Base-by-base conservation (phyloP, 2,329 filamentous ascomycete genomes). In the Cercospora zeina region DNA sequence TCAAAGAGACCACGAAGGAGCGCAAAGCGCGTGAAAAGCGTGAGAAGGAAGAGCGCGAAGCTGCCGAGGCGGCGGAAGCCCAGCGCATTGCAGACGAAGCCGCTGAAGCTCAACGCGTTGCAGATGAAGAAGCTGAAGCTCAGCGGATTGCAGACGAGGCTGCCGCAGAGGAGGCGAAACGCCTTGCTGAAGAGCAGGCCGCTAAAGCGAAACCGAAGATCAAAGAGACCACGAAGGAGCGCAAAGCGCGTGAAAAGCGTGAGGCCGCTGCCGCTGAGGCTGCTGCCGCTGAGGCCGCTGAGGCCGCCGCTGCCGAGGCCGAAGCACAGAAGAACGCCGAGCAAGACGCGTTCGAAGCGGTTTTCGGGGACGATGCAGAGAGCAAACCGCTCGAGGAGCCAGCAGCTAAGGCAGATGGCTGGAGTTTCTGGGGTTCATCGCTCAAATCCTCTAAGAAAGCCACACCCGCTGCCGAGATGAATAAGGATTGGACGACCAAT, bases 391-490 rank as follows among this genome's bases (percentile, higher is more conserved):
- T 66, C 9, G 66, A 68, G n/a, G 64, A 63, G 16, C 58, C 67
- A 19, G 67, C 70, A 42, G 59, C 56, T 30, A 71, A 73, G 64
- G 67, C 72, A 30, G 70, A 73, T 53, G 78, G 77, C 49, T 78
- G 74, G 73, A 70, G 75, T 54, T 77, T 77, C 59, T 81, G 77
- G 77, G 79, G 79, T 59, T 74, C 78, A 47, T 77, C 76, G 60
- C 70, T 78, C 58, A 79, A 78, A 68, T 77, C 77, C 62, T 75
- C 66, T 33, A 80, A 78, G 64, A 79, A 79, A 68, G 69, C 73
- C 68, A 68, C 72, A 65, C 45, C 72, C 69, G 70, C 54, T 55
- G 56, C 68, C 50, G 68, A 66, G 49, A 61, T 69, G 59, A 69
- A 65, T 54, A 77, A 77, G 67, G 72, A 73, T 70, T 74, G 73